Evolutionary conservation across 2,329 filamentous ascomycete genomes (phyloP).

Genomic region (Rhinocladiella similis): DNA sequence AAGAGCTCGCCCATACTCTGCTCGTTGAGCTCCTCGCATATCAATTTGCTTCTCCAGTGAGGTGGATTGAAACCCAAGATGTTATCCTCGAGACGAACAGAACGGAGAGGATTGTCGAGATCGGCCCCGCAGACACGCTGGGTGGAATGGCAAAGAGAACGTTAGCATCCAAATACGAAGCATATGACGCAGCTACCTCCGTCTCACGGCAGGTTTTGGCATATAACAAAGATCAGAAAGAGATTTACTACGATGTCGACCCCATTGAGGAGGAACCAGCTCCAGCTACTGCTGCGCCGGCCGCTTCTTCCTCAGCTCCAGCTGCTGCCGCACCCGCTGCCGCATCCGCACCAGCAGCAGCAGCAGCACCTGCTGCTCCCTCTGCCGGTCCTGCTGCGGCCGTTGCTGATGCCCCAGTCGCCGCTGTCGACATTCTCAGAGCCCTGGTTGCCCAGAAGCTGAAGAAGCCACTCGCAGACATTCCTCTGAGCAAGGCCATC

Average conservation of each 20-base stretch:
- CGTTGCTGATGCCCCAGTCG: slow-evolving; percentile 82
- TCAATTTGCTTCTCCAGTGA: slow-evolving; percentile 96
- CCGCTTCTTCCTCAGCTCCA: slow-evolving; percentile 42
- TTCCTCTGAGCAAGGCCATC: slow-evolving; percentile 93
- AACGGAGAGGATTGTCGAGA: slow-evolving; percentile 95
- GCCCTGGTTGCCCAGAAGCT: slow-evolving; percentile 93
- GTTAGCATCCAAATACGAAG: slow-evolving; percentile 94
- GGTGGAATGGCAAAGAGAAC: slow-evolving; percentile 98
- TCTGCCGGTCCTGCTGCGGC: slow-evolving; percentile 83
- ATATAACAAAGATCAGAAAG: slow-evolving; percentile 99
- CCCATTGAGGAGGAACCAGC: slow-evolving; percentile 88
- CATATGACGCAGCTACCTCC: slow-evolving; percentile 94
- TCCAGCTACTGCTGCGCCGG: slow-evolving; percentile 43
- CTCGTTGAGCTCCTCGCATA: slow-evolving; percentile 98
- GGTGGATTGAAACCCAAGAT: slow-evolving; percentile 99
- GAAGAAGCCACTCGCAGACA: slow-evolving; percentile 87
- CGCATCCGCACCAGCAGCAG: slow-evolving; percentile 54
- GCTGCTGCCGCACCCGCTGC: slow-evolving; percentile 55
- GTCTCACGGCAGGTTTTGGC: slow-evolving; percentile 96
- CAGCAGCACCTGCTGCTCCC: slow-evolving; percentile 59
- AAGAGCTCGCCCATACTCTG: slow-evolving; percentile 97
- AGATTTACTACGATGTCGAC: slow-evolving; percentile 99
- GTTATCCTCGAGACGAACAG: slow-evolving; percentile 95
- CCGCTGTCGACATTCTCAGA: slow-evolving; percentile 85
- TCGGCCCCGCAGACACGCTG: slow-evolving; percentile 93